Evolutionary conservation across 2,329 filamentous ascomycete species (phyloP).

Genomic region (Ophiocordyceps camponoti-saundersi): DNA sequence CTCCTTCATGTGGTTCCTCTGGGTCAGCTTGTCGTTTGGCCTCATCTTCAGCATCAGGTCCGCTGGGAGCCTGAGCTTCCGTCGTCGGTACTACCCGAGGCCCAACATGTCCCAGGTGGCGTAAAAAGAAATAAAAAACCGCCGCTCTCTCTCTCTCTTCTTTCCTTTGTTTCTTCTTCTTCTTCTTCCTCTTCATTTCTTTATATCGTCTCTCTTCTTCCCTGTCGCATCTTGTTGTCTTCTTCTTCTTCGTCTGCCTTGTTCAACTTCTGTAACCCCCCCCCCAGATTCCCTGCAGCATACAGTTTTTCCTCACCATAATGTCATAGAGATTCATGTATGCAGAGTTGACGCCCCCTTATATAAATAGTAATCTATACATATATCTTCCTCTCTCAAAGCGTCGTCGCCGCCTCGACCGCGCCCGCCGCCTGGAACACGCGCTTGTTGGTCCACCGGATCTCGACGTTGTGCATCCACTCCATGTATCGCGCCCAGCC

Average conservation of each 20-base stretch:
- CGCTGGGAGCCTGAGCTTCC: conserved; percentile 22
- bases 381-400: conserved; percentile 14
- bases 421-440: conserved; percentile 46
- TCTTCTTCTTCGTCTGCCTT: background rate
- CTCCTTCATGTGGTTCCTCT: conserved; percentile 69
- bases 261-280: background rate
- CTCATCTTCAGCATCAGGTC: conserved; percentile 37
- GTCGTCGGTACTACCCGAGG: conserved; percentile 22
- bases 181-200: background rate
- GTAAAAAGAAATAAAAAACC: conserved; percentile 15
- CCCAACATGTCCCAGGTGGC: conserved; percentile 39
- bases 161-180: background rate
- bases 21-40: conserved; percentile 39
- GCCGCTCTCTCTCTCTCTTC: background rate
- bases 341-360: background rate
- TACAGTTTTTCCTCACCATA: background rate
- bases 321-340: background rate
- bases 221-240: background rate
- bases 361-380: background rate
- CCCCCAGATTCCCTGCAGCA: background rate
- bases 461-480: conserved; percentile 73
- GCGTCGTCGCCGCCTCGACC: conserved; percentile 39
- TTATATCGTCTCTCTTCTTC: background rate
- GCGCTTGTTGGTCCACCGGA: conserved; percentile 45
- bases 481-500: conserved; percentile 90